Conservation (phyloP, 2,329 filamentous ascomycete species). For the Colletotrichum incanum region DNA sequence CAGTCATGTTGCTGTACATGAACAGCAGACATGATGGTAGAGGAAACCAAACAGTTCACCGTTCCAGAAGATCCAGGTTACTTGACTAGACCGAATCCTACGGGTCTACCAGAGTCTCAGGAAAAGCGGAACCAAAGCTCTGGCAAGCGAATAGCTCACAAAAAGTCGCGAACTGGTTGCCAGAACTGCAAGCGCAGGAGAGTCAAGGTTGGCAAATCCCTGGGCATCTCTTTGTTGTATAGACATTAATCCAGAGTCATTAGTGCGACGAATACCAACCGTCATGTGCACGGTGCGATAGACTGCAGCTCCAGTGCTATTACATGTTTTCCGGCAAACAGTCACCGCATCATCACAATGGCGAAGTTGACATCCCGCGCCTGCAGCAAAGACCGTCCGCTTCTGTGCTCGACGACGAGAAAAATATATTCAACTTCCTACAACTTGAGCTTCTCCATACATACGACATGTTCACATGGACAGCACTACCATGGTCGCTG, state of each 20-base stretch:
- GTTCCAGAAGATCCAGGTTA: constrained; percentile 11
- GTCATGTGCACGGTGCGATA: constrained; percentile 16
- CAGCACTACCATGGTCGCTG: constrained; percentile 6
- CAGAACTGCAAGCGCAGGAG: constrained; percentile 9
- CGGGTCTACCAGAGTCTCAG: not conserved
- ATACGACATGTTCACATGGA: constrained; percentile 10
- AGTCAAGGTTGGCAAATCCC: constrained; percentile 20
- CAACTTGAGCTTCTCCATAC: constrained; percentile 34
- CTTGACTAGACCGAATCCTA: constrained; percentile 2
- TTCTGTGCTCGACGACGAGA: not conserved
- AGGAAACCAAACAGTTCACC: too few species aligned
- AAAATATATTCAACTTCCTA: not conserved
- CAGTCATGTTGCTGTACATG: not conserved
- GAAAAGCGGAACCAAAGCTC: not conserved
- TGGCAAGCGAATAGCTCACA: constrained; percentile 10
- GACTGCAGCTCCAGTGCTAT: constrained; percentile 13
- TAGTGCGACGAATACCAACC: constrained; percentile 28
- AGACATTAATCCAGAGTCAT: too few species aligned
- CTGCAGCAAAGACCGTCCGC: not conserved
- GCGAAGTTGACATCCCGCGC: not conserved
- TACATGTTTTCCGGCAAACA: not conserved
- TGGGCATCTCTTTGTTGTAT: not conserved
- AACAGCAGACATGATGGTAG: not conserved
- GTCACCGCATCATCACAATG: not conserved
- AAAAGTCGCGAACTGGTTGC: constrained; percentile 5